Conservation (phyloP, 1,284 basidiomycete species). For the Volvariella surrecta region DNA sequence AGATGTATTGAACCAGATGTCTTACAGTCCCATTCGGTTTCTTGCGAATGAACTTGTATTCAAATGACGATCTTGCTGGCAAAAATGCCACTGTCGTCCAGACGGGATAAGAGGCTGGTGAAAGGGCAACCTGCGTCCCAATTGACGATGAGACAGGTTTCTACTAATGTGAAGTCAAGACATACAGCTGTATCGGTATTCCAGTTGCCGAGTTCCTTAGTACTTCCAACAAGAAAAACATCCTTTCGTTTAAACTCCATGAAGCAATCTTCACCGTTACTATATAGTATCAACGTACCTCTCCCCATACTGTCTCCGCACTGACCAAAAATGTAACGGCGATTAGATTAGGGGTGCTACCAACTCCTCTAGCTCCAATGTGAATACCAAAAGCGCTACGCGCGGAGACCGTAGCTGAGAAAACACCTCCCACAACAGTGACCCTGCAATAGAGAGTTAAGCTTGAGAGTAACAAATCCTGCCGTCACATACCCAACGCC, state of each 20-base stretch:
- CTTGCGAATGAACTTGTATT: slow-evolving; percentile 57
- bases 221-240: slow-evolving; percentile 49
- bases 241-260: slow-evolving; percentile 53
- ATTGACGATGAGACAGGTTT: not conserved
- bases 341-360: slow-evolving; percentile 8
- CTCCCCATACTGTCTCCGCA: too few relatives aligned
- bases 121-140: slow-evolving; percentile 38
- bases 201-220: slow-evolving; percentile 47
- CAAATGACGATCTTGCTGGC: slow-evolving; percentile 38
- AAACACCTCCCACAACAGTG: slow-evolving; percentile 38
- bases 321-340: slow-evolving; percentile 38
- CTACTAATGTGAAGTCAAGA: not conserved
- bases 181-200: slow-evolving; percentile 36
- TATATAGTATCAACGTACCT: too few relatives aligned
- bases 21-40: slow-evolving; percentile 44
- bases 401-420: slow-evolving; percentile 42
- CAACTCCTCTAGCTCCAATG: slow-evolving; percentile 26
- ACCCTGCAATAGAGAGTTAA: slow-evolving; percentile 24
- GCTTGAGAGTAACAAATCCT: not conserved
- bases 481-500: slow-evolving; percentile 36
- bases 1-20: slow-evolving; percentile 6
- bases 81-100: slow-evolving; percentile 45
- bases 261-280: slow-evolving; percentile 10
- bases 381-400: slow-evolving; percentile 55
- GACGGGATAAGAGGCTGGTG: slow-evolving; percentile 43